phyloP scores from a whole-genome alignment of 2,329 filamentous ascomycete species.

The Aspergillus sp. region DNA sequence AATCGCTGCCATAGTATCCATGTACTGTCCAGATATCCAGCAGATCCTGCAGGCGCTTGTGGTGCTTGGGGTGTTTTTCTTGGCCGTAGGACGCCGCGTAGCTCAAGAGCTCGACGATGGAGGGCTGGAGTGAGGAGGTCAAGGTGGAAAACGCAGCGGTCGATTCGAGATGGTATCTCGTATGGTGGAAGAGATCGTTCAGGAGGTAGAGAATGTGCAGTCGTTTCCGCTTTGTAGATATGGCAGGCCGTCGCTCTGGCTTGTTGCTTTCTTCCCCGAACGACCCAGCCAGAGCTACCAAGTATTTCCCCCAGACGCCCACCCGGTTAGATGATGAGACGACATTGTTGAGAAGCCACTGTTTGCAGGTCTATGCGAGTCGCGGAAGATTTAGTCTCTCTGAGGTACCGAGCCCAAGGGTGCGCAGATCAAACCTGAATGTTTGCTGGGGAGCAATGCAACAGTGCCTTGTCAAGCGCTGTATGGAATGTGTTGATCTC shows the following conservation, averaged over 20 bases:
- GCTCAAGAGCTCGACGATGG: constrained; percentile 62
- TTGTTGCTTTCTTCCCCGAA: constrained; percentile 39
- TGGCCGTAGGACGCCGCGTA: constrained; percentile 55
- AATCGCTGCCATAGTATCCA: constrained; percentile 57
- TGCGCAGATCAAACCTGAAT: constrained; percentile 74
- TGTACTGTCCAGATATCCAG: constrained; percentile 70
- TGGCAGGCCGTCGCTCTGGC: constrained; percentile 1
- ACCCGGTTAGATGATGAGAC: constrained; percentile 65
- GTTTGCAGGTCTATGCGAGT: constrained; percentile 73
- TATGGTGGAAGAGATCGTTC: constrained; percentile 75
- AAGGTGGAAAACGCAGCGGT: constrained; percentile 50
- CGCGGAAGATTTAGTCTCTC: constrained; percentile 36
- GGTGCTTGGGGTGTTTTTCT: constrained; percentile 63
- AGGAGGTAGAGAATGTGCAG: constrained; percentile 76
- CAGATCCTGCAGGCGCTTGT: constrained; percentile 62
- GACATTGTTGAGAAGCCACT: constrained; percentile 76
- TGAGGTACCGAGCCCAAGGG: constrained; percentile 23
- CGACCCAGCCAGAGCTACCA: constrained; percentile 66
- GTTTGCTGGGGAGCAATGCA: constrained; percentile 74
- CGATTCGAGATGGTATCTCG: constrained; percentile 51
- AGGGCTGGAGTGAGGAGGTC: constrained; percentile 56
- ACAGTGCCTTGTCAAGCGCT: constrained; percentile 63
- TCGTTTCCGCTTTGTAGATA: constrained; percentile 65
- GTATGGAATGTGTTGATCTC: constrained; percentile 69
- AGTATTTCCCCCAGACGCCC: constrained; percentile 70